These are phyloP conservation scores for Cladophialophora yegresii DNA, from an alignment of 2,329 filamentous ascomycete species.

Conservation along the genomic window DNA sequence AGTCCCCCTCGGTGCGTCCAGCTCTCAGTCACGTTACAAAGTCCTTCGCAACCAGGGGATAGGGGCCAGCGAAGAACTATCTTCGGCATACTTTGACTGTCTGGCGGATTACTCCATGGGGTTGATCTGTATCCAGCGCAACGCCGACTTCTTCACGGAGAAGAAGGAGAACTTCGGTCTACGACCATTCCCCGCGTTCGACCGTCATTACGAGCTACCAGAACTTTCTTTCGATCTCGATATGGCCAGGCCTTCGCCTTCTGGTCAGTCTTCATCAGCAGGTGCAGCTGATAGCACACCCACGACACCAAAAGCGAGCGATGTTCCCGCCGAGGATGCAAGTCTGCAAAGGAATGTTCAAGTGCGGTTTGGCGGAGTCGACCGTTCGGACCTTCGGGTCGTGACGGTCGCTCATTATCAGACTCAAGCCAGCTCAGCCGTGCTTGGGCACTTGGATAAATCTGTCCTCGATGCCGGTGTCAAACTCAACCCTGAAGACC, in stretches of 20 bases:
- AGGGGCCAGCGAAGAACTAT: slow-evolving; percentile 26
- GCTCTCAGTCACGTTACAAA: slow-evolving; percentile 17
- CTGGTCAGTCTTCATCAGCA: not conserved
- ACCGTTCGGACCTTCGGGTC: slow-evolving; percentile 15
- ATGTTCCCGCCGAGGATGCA: not conserved
- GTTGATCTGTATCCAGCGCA: slow-evolving; percentile 29
- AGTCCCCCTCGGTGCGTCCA: not conserved
- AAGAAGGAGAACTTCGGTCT: slow-evolving; percentile 23
- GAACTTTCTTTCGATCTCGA: slow-evolving; percentile 27
- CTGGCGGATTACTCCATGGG: slow-evolving; percentile 30
- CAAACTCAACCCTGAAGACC: slow-evolving; percentile 23
- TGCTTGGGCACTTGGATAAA: slow-evolving; percentile 22
- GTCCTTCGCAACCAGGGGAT: slow-evolving; percentile 28
- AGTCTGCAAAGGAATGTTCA: slow-evolving; percentile 18
- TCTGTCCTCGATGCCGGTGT: slow-evolving; percentile 30
- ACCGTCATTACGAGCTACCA: slow-evolving; percentile 21
- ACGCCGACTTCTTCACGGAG: slow-evolving; percentile 25
- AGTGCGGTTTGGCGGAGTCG: slow-evolving; percentile 28
- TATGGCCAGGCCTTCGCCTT: slow-evolving; percentile 13
- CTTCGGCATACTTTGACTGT: slow-evolving; percentile 30
- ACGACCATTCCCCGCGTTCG: slow-evolving; percentile 25
- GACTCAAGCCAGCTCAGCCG: slow-evolving; percentile 22
- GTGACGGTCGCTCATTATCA: slow-evolving; percentile 22
- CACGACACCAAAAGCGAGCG: not conserved
- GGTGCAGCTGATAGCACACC: not conserved